Evolutionary conservation across 225 moss, liverwort and hornwort genomes (phyloP).

Genomic region (Marchantia paleacea): DNA sequence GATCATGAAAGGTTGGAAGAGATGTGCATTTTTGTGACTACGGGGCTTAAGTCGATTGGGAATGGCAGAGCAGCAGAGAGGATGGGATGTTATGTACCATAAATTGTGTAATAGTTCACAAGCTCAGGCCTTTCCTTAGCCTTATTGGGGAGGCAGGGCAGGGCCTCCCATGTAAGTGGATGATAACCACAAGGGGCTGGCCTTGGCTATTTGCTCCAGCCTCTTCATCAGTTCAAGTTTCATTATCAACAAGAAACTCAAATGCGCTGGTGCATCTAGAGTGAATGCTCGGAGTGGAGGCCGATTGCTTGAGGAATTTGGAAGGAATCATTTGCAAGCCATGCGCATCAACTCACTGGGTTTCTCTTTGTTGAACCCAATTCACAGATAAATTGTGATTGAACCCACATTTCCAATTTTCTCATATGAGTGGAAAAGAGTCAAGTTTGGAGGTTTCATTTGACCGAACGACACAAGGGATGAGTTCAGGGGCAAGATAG

Average conservation of each 20-base stretch:
- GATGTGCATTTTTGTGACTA: not conserved
- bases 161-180: conserved; percentile 63
- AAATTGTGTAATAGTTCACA: conserved; percentile 2
- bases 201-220: conserved; percentile 93
- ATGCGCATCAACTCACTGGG: too few relatives aligned
- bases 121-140: conserved; percentile 12
- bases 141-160: conserved; percentile 27
- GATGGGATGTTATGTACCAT: conserved; percentile 34
- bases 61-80: conserved; percentile 38
- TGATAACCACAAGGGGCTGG: conserved; percentile 93
- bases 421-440: too few relatives aligned
- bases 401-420: too few relatives aligned
- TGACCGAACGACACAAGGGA: too few relatives aligned
- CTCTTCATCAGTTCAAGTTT: conserved; percentile 98
- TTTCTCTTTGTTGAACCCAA: too few relatives aligned
- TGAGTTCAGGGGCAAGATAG: too few relatives aligned
- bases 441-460: too few relatives aligned
- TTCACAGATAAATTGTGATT: too few relatives aligned
- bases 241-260: conserved; percentile 96
- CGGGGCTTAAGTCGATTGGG: conserved; percentile 12
- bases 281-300: too few relatives aligned
- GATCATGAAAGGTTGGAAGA: not conserved
- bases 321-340: too few relatives aligned
- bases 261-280: conserved; percentile 83
- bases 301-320: too few relatives aligned